Evolutionary conservation across 2,329 filamentous ascomycete species (phyloP), one percentile per base, ranked within the genome.

Genomic region (Colletotrichum liaoningense): DNA sequence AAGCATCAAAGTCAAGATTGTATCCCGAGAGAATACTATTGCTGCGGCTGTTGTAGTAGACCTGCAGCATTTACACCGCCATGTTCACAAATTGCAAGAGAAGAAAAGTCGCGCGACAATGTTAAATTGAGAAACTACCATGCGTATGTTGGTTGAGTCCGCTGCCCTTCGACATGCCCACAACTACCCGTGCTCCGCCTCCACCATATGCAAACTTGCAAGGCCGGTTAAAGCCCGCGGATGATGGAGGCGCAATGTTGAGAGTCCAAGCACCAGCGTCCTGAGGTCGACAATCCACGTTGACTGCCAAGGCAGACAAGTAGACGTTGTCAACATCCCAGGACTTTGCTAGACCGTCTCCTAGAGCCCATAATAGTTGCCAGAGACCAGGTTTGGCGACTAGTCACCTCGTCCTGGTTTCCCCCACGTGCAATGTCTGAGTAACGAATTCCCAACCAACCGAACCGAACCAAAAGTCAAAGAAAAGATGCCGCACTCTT

Each of bases 61-160:
- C 42, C 19, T 46, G 14, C 46, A 26, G 19, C 33, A 33, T 14
- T 24, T 24, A 11, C 7, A 14, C 24, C 62, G 46, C 46, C n/a
- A 24, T 11, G 2, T 26, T 26, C 22, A 58, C 26, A 63, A 55
- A n/a, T 56, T 22, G 56, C 26, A 26, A 8, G 1, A 14, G 19
- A 24, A 19, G 28, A 14, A 58, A 28, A 28, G 22, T 56, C 55
- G 70, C 70, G 64, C 56, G 42, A 73, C 35, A 22, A 55, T 67
- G 30, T 72, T 72, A 55, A 72, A 66, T 72, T 74, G 62, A 59
- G n/a, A 71, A 74, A 54, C 65, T 74, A 74, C 69, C 69, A 52
- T 69, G 49, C 64, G 49, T 69, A 33, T 65, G 46, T 73, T 69
- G 69, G 64, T 69, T 65, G 62, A 59, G 54, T 33, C 59, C 56